Evolutionary conservation across 192 early-diverging fungal genomes (phyloP).

Genomic region (Mortierella antarctica): DNA sequence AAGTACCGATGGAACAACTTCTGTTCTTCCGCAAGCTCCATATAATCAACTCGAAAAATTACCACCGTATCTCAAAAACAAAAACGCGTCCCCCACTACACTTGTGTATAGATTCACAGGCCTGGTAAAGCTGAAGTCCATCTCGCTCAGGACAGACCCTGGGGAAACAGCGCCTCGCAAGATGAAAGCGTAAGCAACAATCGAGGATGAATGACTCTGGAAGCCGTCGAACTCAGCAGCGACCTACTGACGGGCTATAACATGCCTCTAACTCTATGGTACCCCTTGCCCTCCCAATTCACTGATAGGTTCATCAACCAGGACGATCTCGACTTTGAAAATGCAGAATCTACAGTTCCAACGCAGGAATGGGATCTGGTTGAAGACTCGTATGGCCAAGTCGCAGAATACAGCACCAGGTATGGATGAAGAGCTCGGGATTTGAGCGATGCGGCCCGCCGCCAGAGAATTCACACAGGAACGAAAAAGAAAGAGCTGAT

Average conservation of each 20-base stretch:
- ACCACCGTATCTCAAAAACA: background rate
- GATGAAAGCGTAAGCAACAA: constrained; percentile 77
- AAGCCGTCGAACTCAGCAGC: background rate
- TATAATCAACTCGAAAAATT: background rate
- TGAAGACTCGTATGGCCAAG: constrained; percentile 55
- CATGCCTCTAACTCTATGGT: no score
- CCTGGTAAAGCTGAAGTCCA: constrained; percentile 90
- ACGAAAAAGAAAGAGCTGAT: background rate
- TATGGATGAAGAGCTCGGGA: background rate
- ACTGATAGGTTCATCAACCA: constrained; percentile 82
- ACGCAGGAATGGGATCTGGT: constrained; percentile 90
- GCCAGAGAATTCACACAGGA: background rate
- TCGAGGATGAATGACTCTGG: background rate
- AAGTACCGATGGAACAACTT: constrained; percentile 31
- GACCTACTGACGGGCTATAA: no score
- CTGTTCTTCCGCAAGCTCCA: background rate
- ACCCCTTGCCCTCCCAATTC: background rate
- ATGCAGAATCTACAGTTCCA: constrained; percentile 69
- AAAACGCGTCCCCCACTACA: background rate
- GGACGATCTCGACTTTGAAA: constrained; percentile 93
- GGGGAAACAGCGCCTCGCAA: constrained; percentile 70
- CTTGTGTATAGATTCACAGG: constrained; percentile 77
- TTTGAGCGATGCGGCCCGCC: no score
- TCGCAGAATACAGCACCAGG: constrained; percentile 73
- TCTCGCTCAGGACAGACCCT: constrained; percentile 77